Base-by-base conservation (phyloP, 305 asterid genomes). In the Solanum aculeatissimum region DNA sequence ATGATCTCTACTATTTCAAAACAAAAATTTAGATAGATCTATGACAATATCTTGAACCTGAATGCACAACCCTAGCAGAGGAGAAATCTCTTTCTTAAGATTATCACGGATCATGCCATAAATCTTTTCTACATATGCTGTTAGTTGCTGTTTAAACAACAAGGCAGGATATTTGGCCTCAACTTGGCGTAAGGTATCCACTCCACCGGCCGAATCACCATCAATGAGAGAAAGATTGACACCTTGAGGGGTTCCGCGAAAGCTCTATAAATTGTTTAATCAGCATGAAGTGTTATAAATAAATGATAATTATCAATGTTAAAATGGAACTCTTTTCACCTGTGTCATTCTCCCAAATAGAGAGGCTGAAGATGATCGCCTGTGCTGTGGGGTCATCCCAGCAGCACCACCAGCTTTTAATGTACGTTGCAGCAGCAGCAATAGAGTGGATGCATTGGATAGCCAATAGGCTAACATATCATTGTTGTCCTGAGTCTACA, bases 281-380 rank as follows among this genome's bases (percentile, higher is more conserved):
- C 68, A 78, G 83, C 83, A 54, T 53, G 9, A 78, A 5, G 51
- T 32, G 49, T 54, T n/a, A 54, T 13, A 78, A 19, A 25, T 9
- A 54, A 10, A 78, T 54, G 68, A 78, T 78, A 78, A 78, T 32
- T 54, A 54, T 54, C 83, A 78, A 19, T 19, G 14, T 6, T 32
- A 32, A 53, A 38, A 32, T 54, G 51, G 77, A 83, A 87, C 55
- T 55, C 63, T 15, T 82, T 87, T 88, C 85, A 92, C 99, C 95
- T 94, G 98, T 58, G 98, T 93, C 99, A 95, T 97, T 90, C 98
- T 94, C 89, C 99, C 98, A 86, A 97, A 97, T 60, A 97, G 88
- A 84, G 98, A 87, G 85, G 98, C 95, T 19, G 99, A 92, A 71
- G 98, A 32, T 57, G 95, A 70, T 63, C 98, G 91, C 45, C 98